Evolutionary conservation across 352 stramenopile genomes (phyloP).

Genomic region (Phytophthora aleatoria): DNA sequence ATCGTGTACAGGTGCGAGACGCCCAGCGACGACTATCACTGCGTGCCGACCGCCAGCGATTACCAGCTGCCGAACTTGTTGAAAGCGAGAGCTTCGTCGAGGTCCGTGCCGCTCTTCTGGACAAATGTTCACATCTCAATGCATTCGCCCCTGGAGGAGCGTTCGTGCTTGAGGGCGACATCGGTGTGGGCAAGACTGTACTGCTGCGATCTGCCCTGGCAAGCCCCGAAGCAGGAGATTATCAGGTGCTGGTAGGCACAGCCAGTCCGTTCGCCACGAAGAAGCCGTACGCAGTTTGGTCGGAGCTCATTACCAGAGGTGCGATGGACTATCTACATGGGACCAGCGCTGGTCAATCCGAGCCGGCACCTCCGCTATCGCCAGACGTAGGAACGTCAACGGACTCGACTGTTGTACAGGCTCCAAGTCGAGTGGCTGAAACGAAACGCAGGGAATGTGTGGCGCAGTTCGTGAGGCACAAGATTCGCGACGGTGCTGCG

Average conservation of each 20-base stretch:
- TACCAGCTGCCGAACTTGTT: constrained; percentile 53
- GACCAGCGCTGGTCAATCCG: not conserved
- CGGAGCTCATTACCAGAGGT: constrained; percentile 74
- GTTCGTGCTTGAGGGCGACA: constrained; percentile 84
- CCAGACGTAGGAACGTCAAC: constrained; percentile 17
- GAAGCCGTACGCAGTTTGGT: constrained; percentile 85
- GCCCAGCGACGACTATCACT: constrained; percentile 68
- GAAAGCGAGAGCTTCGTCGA: constrained; percentile 67
- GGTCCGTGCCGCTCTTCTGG: constrained; percentile 55
- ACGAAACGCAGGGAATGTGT: constrained; percentile 53
- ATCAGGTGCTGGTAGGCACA: constrained; percentile 70
- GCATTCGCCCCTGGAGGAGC: constrained; percentile 65
- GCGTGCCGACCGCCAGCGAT: constrained; percentile 52
- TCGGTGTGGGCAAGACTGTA: constrained; percentile 84
- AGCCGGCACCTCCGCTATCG: constrained; percentile 32
- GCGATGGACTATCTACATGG: constrained; percentile 38
- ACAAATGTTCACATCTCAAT: constrained; percentile 73
- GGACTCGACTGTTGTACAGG: constrained; percentile 12
- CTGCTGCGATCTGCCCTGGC: constrained; percentile 69
- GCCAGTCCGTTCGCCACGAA: constrained; percentile 74
- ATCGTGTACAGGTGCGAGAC: constrained; percentile 84
- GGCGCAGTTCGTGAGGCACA: constrained; percentile 61
- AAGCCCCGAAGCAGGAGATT: constrained; percentile 48
- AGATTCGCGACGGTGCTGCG: constrained; percentile 65
- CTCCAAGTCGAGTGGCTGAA: constrained; percentile 31